Evolutionary conservation across 495 filamentous ascomycete genomes (phyloP).

Genomic region (Trypethelium eluteriae): DNA sequence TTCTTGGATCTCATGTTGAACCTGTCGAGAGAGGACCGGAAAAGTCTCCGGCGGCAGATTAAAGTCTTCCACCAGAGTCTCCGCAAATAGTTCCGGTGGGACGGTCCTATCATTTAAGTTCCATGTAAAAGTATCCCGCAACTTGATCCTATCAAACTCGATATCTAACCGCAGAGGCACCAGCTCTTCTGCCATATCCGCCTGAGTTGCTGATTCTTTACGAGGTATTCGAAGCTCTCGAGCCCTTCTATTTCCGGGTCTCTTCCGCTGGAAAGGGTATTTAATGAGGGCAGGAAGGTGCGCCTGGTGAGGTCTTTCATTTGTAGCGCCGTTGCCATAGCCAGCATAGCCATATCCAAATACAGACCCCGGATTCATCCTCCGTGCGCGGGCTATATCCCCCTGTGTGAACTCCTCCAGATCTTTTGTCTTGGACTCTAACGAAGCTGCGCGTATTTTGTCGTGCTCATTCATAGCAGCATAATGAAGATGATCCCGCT

Average conservation of each 20-base stretch:
- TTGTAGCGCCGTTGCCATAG: slow-evolving; percentile 78
- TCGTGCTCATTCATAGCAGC: slow-evolving; percentile 49
- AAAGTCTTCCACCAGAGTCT: slow-evolving; percentile 87
- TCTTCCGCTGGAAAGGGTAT: slow-evolving; percentile 66
- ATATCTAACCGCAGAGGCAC: slow-evolving; percentile 88
- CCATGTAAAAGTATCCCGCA: slow-evolving; percentile 97
- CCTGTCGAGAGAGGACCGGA: slow-evolving; percentile 60
- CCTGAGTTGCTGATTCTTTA: slow-evolving; percentile 73
- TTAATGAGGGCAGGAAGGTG: slow-evolving; percentile 43
- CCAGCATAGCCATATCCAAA: slow-evolving; percentile 82
- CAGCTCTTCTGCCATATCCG: slow-evolving; percentile 81
- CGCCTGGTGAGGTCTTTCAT: slow-evolving; percentile 41
- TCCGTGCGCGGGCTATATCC: slow-evolving; percentile 43
- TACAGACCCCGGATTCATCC: slow-evolving; percentile 51
- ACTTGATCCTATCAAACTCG: slow-evolving; percentile 89
- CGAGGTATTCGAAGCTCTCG: slow-evolving; percentile 61
- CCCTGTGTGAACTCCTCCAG: slow-evolving; percentile 47
- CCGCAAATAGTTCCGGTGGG: slow-evolving; percentile 69
- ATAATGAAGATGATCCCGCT: slow-evolving; percentile 65
- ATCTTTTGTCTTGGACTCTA: slow-evolving; percentile 34
- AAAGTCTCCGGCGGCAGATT: slow-evolving; percentile 61
- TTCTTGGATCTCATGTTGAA: slow-evolving; percentile 73
- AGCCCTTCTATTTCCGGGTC: slow-evolving; percentile 66
- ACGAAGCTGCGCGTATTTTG: slow-evolving; percentile 27
- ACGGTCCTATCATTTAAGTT: slow-evolving; percentile 88